phyloP scores from a whole-genome alignment of 129 eudicot species.

The Flaveria ramosissima region DNA sequence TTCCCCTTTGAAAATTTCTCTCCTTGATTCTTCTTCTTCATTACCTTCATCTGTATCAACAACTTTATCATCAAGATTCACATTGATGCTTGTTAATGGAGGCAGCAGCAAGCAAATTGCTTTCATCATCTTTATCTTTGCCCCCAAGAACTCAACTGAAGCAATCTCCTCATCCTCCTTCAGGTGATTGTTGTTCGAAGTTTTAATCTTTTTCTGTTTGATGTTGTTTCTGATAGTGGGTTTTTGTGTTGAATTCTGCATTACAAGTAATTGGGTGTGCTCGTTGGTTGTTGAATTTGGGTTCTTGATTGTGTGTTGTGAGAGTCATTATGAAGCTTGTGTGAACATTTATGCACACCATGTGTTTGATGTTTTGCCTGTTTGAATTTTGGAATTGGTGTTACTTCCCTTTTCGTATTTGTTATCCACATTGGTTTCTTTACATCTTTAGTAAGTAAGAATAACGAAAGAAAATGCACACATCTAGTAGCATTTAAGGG shows the following conservation, averaged over 20 bases:
- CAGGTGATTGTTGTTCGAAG: constrained; percentile 24
- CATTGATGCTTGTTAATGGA: constrained; percentile 43
- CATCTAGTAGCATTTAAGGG: constrained; percentile 8
- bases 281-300: constrained; percentile 7
- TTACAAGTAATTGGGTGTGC: constrained; percentile 16
- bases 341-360: constrained; percentile 3
- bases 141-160: constrained; percentile 46
- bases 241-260: not conserved
- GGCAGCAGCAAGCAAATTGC: constrained; percentile 41
- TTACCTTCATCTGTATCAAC: constrained; percentile 2
- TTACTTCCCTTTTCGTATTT: not conserved
- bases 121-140: constrained; percentile 39
- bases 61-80: not conserved
- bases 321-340: not conserved
- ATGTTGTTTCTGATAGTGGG: not conserved
- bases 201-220: constrained; percentile 1
- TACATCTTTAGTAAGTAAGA: constrained; percentile 27
- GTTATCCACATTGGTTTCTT: constrained; percentile 16
- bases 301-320: constrained; percentile 3
- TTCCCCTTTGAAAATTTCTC: constrained; percentile 22
- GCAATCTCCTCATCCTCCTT: constrained; percentile 46
- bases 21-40: constrained; percentile 32
- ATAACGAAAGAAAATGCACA: constrained; percentile 4
- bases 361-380: constrained; percentile 35
- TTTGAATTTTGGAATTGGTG: constrained; percentile 10